Conservation (phyloP, 495 filamentous ascomycete genomes). For the Wilcoxina mikolae region DNA sequence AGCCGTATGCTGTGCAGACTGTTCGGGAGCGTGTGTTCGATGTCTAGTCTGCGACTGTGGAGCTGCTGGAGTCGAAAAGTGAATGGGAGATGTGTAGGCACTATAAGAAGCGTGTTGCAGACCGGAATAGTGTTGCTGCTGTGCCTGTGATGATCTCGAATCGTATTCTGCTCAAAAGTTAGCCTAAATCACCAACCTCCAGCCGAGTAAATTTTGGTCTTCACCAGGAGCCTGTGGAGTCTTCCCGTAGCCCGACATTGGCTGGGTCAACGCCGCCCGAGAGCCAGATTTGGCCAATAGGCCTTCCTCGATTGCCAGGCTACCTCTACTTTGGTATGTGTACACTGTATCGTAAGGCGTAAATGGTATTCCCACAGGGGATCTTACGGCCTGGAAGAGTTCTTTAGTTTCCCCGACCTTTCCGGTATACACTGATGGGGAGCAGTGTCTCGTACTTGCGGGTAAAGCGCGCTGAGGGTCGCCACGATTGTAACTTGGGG, state of each 20-base stretch:
- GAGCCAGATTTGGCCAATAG: conserved; percentile 33
- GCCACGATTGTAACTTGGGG: conserved; percentile 21
- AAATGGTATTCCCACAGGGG: conserved; percentile 7
- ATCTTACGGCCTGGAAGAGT: conserved; percentile 15
- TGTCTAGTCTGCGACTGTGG: conserved; percentile 17
- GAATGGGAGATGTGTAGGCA: conserved; percentile 18
- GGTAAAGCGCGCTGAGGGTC: conserved; percentile 24
- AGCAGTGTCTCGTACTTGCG: background rate
- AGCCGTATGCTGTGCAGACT: conserved; percentile 19
- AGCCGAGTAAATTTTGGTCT: conserved; percentile 31
- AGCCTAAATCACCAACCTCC: conserved; percentile 1
- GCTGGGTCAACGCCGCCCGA: conserved; percentile 32
- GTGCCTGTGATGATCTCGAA: conserved; percentile 33
- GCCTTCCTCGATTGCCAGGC: conserved; percentile 30
- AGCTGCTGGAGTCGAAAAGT: conserved; percentile 17
- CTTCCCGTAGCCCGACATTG: conserved; percentile 45
- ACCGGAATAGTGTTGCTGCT: conserved; percentile 22
- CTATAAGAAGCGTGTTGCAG: conserved; percentile 26
- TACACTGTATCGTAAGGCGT: conserved; percentile 2
- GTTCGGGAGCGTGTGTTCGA: conserved; percentile 14
- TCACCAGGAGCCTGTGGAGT: conserved; percentile 33
- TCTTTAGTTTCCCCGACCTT: background rate
- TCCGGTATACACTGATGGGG: background rate
- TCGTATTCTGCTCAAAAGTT: conserved; percentile 34
- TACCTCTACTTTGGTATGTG: conserved; percentile 19